Percentiles rank a stretch among this genome's conserved stretches.
phyloP scores from a whole-genome alignment of 176 grass and related monocot genomes.

The Zea mays region Zm-B73-REFERENCE-NAM-5.0 NC_050098.1:6390501-6391000 shows the following conservation, averaged over 20 bases:
- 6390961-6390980: slow-evolving; percentile 17
- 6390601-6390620: neutral
- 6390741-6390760: slow-evolving; percentile 3
- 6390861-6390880: neutral
- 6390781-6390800: slow-evolving; percentile 15
- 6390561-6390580: neutral
- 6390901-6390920: neutral
- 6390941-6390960: slow-evolving; percentile 1
- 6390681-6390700: neutral
- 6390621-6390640: neutral
- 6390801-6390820: neutral
- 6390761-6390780: neutral
- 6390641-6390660: slow-evolving; percentile 13
- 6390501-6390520: neutral
- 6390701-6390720: slow-evolving; percentile 29
- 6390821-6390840: slow-evolving; percentile 14
- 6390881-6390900: neutral
- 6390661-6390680: neutral
- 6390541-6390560: neutral
- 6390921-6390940: neutral
- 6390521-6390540: neutral
- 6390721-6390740: neutral
- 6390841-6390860: slow-evolving; percentile 11
- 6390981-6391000: neutral
- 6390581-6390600: neutral